phyloP scores from a whole-genome alignment of 257 asterid species.

The Marsdenia floribunda region DNA sequence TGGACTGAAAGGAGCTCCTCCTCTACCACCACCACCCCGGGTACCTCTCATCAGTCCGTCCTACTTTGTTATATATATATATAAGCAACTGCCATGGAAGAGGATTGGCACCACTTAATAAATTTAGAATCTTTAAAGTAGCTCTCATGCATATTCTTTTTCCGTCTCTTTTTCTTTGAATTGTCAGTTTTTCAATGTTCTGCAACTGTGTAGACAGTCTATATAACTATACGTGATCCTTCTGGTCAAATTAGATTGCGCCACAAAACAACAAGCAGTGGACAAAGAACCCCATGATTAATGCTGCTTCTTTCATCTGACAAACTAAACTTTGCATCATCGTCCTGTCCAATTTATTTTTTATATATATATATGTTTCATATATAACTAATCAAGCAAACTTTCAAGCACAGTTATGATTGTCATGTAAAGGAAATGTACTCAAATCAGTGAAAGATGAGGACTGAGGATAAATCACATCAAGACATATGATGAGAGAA shows the following conservation, averaged over 20 bases:
- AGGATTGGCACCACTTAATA: too few relatives aligned
- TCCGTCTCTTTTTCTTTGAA: neutral
- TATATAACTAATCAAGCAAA: neutral
- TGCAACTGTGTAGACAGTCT: neutral
- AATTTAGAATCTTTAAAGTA: neutral
- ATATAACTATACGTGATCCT: neutral
- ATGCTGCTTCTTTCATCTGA: neutral
- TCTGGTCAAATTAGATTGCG: conserved; percentile 7
- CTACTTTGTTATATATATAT: conserved; percentile 2
- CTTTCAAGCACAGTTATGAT: neutral
- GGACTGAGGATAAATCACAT: neutral
- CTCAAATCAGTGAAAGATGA: neutral
- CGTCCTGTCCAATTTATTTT: neutral
- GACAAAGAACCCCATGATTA: neutral
- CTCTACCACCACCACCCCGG: neutral
- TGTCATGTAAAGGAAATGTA: neutral
- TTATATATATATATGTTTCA: neutral
- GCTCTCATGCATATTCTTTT: neutral
- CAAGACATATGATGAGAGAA: too few relatives aligned
- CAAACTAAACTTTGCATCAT: neutral
- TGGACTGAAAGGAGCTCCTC: conserved; percentile 52
- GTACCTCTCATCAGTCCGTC: neutral
- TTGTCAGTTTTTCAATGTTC: neutral
- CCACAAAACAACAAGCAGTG: neutral
- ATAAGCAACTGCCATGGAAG: neutral